Conservation (phyloP, 129 eudicot genomes). For the Centrapalus pauciflorus region DNA sequence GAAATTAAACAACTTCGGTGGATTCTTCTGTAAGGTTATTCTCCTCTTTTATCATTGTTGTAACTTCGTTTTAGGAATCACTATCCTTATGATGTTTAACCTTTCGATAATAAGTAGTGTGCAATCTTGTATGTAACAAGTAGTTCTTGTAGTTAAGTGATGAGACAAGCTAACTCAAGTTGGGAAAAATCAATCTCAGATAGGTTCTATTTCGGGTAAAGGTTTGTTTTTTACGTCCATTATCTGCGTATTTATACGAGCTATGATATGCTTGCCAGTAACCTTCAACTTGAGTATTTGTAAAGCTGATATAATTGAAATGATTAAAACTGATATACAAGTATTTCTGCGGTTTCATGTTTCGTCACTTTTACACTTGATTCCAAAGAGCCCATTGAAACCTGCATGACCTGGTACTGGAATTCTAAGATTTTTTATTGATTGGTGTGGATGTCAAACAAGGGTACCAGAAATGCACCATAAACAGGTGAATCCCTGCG, state of each 20-base stretch:
- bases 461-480: neutral
- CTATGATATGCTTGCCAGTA: neutral
- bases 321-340: too few relatives aligned
- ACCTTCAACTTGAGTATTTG: too few relatives aligned
- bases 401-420: too few relatives aligned
- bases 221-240: constrained; percentile 3
- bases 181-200: constrained; percentile 2
- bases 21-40: constrained; percentile 9
- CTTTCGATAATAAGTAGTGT: constrained; percentile 24
- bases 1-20: constrained; percentile 11
- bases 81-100: constrained; percentile 26
- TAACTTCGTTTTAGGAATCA: constrained; percentile 26
- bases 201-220: constrained; percentile 5
- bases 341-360: too few relatives aligned
- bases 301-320: too few relatives aligned
- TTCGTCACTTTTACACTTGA: too few relatives aligned
- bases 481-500: neutral
- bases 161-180: constrained; percentile 16
- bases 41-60: constrained; percentile 17
- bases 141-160: constrained; percentile 26
- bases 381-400: too few relatives aligned
- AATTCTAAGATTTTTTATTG: too few relatives aligned
- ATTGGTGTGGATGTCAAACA: too few relatives aligned
- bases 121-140: constrained; percentile 10
- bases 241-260: neutral